Evolutionary conservation across 352 stramenopile species (phyloP), one percentile per base, ranked within the genome.

Genomic region (Phytophthora gonapodyides): DNA sequence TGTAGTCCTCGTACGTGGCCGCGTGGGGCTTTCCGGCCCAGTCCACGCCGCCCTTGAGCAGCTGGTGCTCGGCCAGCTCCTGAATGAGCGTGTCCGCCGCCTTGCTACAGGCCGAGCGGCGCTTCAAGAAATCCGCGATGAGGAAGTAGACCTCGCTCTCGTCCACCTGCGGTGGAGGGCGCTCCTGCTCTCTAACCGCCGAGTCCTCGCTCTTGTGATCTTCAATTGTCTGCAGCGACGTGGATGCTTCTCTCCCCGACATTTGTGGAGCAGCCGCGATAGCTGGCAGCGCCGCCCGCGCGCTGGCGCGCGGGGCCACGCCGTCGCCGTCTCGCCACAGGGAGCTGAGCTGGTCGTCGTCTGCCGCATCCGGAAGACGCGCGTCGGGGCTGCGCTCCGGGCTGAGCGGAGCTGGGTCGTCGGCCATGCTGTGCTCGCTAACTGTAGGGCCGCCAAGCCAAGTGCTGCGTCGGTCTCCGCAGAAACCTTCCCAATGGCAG

Each of bases 61-160:
- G 48, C 64, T 83, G 58, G 33, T 88, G 72, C 31, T 83, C 65
- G 3, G 72, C 59, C 56, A 96, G 55, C 55, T 93, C 87, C 17
- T 80, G 59, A 38, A 94, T 90, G 27, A 96, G 53, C 45, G 63
- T 51, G 30, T 87, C 74, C 0, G 87, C 87, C 3, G 87, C 82
- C 33, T 81, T 80, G 34, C 76, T 62, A 33, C 84, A 96, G 37
- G 71, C 63, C 2, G 80, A 84, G 1, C 67, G 75, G 31, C 86
- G 87, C 62, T 88, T 88, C 19, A 96, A 52, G 60, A 91, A 96
- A 59, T 94, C 84, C 1, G 87, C 87, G 57, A 96, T 91, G 48
- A 96, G 70, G 69, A 94, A 96, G 51, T 87, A 84, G 27, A 96
- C 74, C 69, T 96, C 87, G 73, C 69, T 77, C 53, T 73, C 64